phyloP scores from a whole-genome alignment of 2,329 filamentous ascomycete species.

The Diplodia intermedia region DNA sequence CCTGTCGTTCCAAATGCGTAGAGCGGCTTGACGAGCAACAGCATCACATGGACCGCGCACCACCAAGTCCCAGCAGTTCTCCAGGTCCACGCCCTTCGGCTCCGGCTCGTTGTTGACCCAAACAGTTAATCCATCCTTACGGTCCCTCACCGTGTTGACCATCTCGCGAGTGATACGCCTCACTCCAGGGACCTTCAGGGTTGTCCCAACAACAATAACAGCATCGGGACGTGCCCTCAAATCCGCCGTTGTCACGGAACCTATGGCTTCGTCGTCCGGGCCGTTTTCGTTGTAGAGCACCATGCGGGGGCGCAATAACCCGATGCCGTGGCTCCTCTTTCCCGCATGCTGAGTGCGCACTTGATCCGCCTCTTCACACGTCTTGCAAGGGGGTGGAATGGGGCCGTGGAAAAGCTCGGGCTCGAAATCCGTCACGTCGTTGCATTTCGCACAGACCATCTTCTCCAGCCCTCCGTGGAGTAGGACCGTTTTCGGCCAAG shows the following conservation, averaged over 20 bases:
- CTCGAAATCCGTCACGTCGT: constrained; percentile 76
- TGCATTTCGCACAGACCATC: constrained; percentile 97
- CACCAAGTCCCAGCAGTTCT: constrained; percentile 91
- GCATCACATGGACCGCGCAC: constrained; percentile 88
- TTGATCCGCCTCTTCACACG: constrained; percentile 76
- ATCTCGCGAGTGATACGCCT: constrained; percentile 88
- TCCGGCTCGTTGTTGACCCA: constrained; percentile 94
- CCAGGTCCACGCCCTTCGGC: constrained; percentile 82
- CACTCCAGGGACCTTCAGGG: constrained; percentile 92
- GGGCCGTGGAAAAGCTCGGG: constrained; percentile 82
- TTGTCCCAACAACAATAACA: constrained; percentile 93
- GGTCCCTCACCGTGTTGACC: constrained; percentile 82
- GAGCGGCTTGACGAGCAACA: constrained; percentile 74
- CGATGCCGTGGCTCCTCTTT: constrained; percentile 92
- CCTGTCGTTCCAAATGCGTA: constrained; percentile 64
- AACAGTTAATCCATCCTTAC: constrained; percentile 83
- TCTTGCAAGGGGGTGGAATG: constrained; percentile 77
- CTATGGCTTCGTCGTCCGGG: constrained; percentile 94
- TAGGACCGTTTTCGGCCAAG: constrained; percentile 93
- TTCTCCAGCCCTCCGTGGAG: constrained; percentile 92
- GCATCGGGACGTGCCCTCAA: constrained; percentile 86
- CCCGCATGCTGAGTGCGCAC: constrained; percentile 78
- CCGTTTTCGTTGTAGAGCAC: constrained; percentile 98
- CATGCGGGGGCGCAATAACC: constrained; percentile 86
- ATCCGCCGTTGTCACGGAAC: constrained; percentile 85